Percentiles rank a stretch among this genome's conserved stretches.
Evolutionary conservation across 1,284 basidiomycete genomes (phyloP).

Genomic region (Microbotryum violaceum): DNA sequence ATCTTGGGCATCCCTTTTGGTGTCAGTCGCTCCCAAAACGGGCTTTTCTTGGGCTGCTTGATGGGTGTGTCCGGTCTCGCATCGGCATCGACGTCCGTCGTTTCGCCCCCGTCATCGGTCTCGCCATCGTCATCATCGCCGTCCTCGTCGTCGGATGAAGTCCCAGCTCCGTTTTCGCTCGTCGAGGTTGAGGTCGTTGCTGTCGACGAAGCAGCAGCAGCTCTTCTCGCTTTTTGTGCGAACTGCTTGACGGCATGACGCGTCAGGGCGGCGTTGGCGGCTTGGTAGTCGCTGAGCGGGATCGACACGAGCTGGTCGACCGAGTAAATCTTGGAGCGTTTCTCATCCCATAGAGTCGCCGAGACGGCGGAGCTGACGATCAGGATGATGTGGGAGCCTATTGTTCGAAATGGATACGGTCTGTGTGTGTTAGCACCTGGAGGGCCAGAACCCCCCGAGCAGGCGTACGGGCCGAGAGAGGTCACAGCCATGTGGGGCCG

Average conservation of each 20-base stretch:
- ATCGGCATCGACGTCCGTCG: conserved; percentile 10
- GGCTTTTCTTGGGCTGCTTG: conserved; percentile 2
- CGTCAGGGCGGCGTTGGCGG: conserved; percentile 5
- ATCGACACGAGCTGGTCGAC: conserved; percentile 16
- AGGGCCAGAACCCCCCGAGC: no score
- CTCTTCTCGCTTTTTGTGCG: no score
- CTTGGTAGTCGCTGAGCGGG: conserved; percentile 14
- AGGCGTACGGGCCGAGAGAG: no score
- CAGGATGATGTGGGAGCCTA: conserved; percentile 18
- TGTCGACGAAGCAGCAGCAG: conserved; percentile 48
- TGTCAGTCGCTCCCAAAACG: conserved; percentile 20
- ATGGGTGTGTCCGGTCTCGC: neutral
- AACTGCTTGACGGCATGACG: conserved; percentile 47
- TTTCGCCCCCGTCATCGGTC: conserved; percentile 47
- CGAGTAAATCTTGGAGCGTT: conserved; percentile 9
- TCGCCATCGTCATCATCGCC: conserved; percentile 48
- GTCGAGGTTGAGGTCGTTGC: conserved; percentile 50
- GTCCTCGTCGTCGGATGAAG: conserved; percentile 50
- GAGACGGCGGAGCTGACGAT: conserved; percentile 10
- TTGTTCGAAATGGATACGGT: neutral
- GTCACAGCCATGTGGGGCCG: no score
- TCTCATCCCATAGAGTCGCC: conserved; percentile 18
- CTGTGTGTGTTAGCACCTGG: conserved; percentile 37
- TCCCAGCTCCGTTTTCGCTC: conserved; percentile 43
- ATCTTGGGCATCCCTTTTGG: neutral